Base-by-base conservation (phyloP, 768 basidiomycete genomes). In the Sporobolomyces phaffii region DNA sequence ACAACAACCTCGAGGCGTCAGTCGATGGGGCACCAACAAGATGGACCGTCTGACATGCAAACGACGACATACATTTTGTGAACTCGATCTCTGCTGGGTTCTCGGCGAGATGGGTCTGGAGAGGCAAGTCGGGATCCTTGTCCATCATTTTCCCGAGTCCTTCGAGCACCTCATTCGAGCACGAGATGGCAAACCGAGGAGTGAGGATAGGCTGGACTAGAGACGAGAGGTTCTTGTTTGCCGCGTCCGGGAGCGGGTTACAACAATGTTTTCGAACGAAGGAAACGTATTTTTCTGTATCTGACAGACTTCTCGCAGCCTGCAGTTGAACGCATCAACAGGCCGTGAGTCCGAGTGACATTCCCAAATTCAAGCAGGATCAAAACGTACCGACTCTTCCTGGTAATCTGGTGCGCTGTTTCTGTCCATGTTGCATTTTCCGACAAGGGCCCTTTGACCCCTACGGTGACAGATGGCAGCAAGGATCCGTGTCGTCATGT, bases 131-230 rank as follows among this genome's bases (percentile, higher is more conserved):
- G 5, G 85, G 82, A 73, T 89, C 83, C 5, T 80, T 75, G 26
- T 66, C 54, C 53, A 87, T 87, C 44, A 94, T 78, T 7, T 79
- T 71, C 13, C 88, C 85, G 8, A 98, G 81, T 6, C 79, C 77
- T 1, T 74, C 51, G 54, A 97, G 82, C 34, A 93, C 84, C n/a
- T 83, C 79, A 17, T 81, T 77, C 0, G 91, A 85, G 78, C 91
- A 94, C 15, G 89, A 86, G 64, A 97, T 87, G 28, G 94, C 94
- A 77, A 97, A 98, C n/a, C 94, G 88, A 18, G 94, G 94, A 0
- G 94, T 97, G 47, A 97, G 79, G 73, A 91, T 85, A 7, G 94
- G 94, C 62, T 89, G 88, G 14, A 98, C 87, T 10, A 93, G 84
- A 2, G 84, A 64, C 20, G 65, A 60, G 18, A 48, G 22, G 13